Percentiles rank a stretch among this genome's conserved stretches.
Conservation (phyloP, 768 basidiomycete genomes). For the Termitomyces sp. region DNA sequence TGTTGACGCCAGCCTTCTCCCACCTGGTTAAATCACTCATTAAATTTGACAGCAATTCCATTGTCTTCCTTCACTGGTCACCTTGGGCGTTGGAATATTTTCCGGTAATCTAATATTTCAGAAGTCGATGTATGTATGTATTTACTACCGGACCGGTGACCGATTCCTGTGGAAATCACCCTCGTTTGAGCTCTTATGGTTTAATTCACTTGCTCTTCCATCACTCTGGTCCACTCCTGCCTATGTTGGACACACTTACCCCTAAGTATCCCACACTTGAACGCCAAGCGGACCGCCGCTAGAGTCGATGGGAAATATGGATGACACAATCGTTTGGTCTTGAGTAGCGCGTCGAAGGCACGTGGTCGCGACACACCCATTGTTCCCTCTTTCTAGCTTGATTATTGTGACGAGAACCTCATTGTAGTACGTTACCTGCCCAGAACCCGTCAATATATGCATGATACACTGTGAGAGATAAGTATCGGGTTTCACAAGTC, state of each 20-base stretch:
- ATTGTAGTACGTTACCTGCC: slow-evolving; percentile 9
- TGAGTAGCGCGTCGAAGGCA: slow-evolving; percentile 45
- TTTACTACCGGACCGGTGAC: not conserved
- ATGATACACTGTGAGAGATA: not conserved
- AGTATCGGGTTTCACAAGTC: not conserved
- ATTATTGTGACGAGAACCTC: not conserved
- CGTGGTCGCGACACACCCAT: slow-evolving; percentile 28
- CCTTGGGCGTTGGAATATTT: not conserved
- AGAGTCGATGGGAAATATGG: not conserved
- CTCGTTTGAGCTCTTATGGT: not conserved
- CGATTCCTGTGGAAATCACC: not conserved
- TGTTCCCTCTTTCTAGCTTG: slow-evolving; percentile 8
- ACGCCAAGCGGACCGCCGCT: not conserved
- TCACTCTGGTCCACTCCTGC: not conserved
- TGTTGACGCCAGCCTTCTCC: slow-evolving; percentile 90
- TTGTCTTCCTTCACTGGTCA: not conserved
- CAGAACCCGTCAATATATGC: not conserved
- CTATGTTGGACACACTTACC: not conserved
- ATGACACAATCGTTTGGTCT: slow-evolving; percentile 14
- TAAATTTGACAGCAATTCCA: not conserved
- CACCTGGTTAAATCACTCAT: slow-evolving; percentile 66
- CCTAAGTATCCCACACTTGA: not conserved
- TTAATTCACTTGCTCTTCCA: not conserved
- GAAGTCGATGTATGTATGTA: not conserved
- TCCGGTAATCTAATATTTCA: not conserved